Base-by-base conservation (phyloP, 1,284 basidiomycete species). In the Malassezia furfur region DNA sequence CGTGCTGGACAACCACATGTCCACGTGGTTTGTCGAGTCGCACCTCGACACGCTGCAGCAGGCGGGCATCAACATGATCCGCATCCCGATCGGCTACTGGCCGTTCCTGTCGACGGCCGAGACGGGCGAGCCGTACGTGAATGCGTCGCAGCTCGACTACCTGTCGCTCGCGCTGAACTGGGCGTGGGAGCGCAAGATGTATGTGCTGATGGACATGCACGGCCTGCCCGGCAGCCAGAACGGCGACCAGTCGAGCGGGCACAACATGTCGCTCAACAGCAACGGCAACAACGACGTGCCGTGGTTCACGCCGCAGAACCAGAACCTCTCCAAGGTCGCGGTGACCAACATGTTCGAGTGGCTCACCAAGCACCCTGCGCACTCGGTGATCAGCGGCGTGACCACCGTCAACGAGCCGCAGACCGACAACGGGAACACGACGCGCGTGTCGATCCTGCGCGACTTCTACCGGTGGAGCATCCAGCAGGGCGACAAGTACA, bases 151-250 rank as follows among this genome's bases (percentile, higher is more conserved):
- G 48, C 52, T 59, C 7, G 61, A 66, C 43, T 66, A 67, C 50
- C 57, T 73, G 39, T 50, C 62, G 43, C 61, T 63, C 59, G 58
- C 67, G 57, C 60, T 68, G 47, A 50, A 58, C 45, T 74, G 69
- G 72, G 61, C 66, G 64, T 71, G 76, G 60, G 57, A 59, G 19
- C 70, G 76, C 38, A 63, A 65, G 46, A 77, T 78, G 67, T 76
- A 77, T 55, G 73, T 75, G 35, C 60, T 77, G 55, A 65, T 78
- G 45, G 77, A 78, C 54, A 59, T 77, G 35, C 77, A 78, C 63
- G 76, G 75, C 31, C 65, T 78, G 53, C 77, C 77, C 11, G 77
- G 77, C 38, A 72, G 70, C n/a, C 77, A 78, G 61, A 70, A 70
- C 47, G 69, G 69, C 44, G 70, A 73, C 52, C 70, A 73, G 60